Evolutionary conservation across 164 flowering plant species (phyloP).

Genomic region (Stephania cephalantha): DNA sequence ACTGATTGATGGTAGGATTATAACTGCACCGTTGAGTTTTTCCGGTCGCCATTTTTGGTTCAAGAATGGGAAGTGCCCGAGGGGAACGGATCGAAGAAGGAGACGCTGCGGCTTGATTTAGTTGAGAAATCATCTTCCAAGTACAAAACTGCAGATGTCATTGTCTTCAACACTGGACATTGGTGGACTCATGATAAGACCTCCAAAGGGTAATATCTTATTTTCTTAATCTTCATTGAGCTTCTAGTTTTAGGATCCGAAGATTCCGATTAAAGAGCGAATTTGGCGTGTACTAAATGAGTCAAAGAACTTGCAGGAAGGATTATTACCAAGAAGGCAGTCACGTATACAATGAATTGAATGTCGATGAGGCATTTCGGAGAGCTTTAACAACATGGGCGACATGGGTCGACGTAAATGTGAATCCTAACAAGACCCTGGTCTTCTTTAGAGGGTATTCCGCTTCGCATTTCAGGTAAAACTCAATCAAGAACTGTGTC

Average conservation of each 20-base stretch:
- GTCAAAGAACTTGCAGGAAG: conserved; percentile 41
- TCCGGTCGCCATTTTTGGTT: conserved; percentile 84
- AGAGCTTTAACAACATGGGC: conserved; percentile 91
- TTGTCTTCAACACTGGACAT: conserved; percentile 94
- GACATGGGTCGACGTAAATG: conserved; percentile 78
- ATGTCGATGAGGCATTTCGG: conserved; percentile 79
- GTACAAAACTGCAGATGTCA: conserved; percentile 69
- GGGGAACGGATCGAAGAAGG: conserved; percentile 61
- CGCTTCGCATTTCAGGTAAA: conserved; percentile 87
- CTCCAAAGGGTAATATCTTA: conserved; percentile 55
- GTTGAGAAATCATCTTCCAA: conserved; percentile 47
- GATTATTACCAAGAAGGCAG: conserved; percentile 97
- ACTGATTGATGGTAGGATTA: conserved; percentile 52
- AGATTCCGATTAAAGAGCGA: neutral
- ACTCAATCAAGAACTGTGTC: neutral
- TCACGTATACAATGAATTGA: conserved; percentile 62
- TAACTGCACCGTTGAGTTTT: conserved; percentile 74
- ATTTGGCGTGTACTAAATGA: neutral
- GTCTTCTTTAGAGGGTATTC: conserved; percentile 95
- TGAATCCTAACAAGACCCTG: conserved; percentile 52
- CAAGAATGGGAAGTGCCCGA: conserved; percentile 71
- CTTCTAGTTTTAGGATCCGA: neutral
- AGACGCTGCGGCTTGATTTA: conserved; percentile 80
- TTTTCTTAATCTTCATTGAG: neutral
- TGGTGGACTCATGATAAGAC: conserved; percentile 99